Percentiles rank a stretch among this genome's conserved stretches.
Conservation (phyloP, 768 basidiomycete species). For the Trametes gibbosa region DNA sequence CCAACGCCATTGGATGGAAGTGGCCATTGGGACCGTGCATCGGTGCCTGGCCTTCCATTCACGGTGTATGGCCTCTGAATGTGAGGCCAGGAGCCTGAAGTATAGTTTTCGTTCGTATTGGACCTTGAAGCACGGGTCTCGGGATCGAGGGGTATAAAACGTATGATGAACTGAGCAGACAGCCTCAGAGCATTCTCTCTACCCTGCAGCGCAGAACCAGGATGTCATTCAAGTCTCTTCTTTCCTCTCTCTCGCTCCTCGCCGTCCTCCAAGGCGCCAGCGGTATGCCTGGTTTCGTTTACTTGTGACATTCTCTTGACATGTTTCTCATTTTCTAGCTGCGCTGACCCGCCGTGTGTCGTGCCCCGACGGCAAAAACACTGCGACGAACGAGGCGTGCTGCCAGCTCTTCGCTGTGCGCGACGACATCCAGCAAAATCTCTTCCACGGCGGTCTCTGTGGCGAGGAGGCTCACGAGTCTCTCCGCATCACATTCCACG, state of each 20-base stretch:
- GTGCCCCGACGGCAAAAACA: slow-evolving; percentile 32
- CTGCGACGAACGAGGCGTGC: slow-evolving; percentile 30
- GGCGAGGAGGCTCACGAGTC: slow-evolving; percentile 32
- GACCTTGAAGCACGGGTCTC: not conserved
- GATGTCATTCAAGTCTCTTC: slow-evolving; percentile 25
- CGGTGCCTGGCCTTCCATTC: too few species aligned
- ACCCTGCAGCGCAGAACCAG: not conserved
- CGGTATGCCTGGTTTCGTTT: slow-evolving; percentile 7
- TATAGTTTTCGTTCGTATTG: not conserved
- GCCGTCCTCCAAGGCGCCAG: slow-evolving; percentile 16
- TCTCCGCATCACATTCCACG: slow-evolving; percentile 30
- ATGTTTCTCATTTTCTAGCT: slow-evolving; percentile 4
- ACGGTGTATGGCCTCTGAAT: not conserved
- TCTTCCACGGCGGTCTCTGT: slow-evolving; percentile 32
- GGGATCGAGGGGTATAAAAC: not conserved
- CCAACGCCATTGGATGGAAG: not conserved
- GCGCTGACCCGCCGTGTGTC: slow-evolving; percentile 24
- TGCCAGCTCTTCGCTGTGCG: slow-evolving; percentile 32
- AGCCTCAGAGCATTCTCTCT: not conserved
- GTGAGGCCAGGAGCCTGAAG: not conserved
- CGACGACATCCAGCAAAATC: slow-evolving; percentile 29
- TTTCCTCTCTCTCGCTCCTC: slow-evolving; percentile 17
- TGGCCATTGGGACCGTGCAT: not conserved
- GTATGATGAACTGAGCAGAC: too few species aligned
- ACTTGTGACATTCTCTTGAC: not conserved